phyloP scores from a whole-genome alignment of 1,284 basidiomycete species.

The Leccinum pallidistipes region DNA sequence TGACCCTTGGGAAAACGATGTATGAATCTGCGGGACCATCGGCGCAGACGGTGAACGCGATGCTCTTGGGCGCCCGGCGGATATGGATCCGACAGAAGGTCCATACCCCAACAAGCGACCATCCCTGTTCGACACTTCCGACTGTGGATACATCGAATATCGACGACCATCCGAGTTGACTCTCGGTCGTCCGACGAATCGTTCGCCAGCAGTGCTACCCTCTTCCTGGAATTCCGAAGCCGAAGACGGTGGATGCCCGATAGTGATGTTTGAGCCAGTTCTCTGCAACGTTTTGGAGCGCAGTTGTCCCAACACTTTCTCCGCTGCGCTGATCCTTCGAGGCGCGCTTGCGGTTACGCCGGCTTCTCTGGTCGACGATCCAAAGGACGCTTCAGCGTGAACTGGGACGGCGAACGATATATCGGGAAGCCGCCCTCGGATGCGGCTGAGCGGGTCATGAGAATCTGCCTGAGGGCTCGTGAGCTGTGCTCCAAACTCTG shows the following conservation, averaged over 20 bases:
- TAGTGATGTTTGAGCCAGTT: slow-evolving; percentile 35
- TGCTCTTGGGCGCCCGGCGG: slow-evolving; percentile 44
- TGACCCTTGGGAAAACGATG: slow-evolving; percentile 29
- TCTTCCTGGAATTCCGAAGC: slow-evolving; percentile 23
- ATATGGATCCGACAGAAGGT: slow-evolving; percentile 25
- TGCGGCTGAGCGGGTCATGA: slow-evolving; percentile 26
- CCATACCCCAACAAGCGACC: slow-evolving; percentile 24
- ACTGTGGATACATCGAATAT: slow-evolving; percentile 24
- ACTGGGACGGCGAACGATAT: slow-evolving; percentile 26
- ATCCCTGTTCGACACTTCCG: slow-evolving; percentile 27
- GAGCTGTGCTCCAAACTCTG: slow-evolving; percentile 27
- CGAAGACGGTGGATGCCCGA: slow-evolving; percentile 18
- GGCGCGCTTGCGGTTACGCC: slow-evolving; percentile 10
- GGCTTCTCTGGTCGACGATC: slow-evolving; percentile 27
- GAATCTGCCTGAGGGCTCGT: slow-evolving; percentile 26
- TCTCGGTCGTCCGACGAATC: slow-evolving; percentile 24
- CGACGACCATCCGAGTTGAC: slow-evolving; percentile 34
- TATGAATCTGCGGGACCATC: slow-evolving; percentile 32
- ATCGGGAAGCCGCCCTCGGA: slow-evolving; percentile 36
- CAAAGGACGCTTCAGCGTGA: slow-evolving; percentile 31
- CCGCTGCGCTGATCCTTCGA: slow-evolving; percentile 55
- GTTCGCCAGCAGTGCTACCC: slow-evolving; percentile 16
- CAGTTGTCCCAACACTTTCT: slow-evolving; percentile 57
- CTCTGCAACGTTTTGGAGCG: slow-evolving; percentile 51
- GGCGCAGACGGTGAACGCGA: slow-evolving; percentile 47